Conservation (phyloP, 257 asterid species). For the Lycium ferocissimum region DNA sequence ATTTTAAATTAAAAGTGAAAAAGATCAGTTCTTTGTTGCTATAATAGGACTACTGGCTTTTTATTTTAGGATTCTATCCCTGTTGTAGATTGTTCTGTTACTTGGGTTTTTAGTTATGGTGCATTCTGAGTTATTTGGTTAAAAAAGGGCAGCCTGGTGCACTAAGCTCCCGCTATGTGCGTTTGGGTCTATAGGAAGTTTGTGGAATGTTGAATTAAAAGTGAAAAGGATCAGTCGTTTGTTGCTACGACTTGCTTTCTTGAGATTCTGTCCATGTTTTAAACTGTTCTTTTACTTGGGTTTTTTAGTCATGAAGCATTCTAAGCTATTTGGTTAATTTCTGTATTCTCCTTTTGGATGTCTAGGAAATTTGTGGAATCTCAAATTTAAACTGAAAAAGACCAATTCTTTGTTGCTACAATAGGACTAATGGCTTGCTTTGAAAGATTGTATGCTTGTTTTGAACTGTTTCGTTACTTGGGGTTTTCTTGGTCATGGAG, state of each 20-base stretch:
- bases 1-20: not conserved
- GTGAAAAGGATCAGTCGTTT: not conserved
- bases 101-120: not conserved
- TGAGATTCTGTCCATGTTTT: not conserved
- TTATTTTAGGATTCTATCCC: not conserved
- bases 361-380: not conserved
- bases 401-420: not conserved
- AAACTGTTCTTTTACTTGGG: not conserved
- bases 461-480: not conserved
- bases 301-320: conserved; percentile 4
- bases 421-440: not conserved
- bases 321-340: not conserved
- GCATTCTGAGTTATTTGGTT: not conserved
- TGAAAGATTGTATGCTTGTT: not conserved
- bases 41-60: not conserved
- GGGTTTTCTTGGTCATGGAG: not conserved
- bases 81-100: not conserved
- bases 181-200: not conserved
- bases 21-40: not conserved
- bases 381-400: not conserved
- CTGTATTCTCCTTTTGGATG: not conserved
- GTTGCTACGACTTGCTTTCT: not conserved
- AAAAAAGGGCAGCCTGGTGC: not conserved
- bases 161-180: too few species aligned
- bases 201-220: not conserved